Evolutionary conservation across 768 basidiomycete genomes (phyloP).

Genomic region (Amyloporia xantha): DNA sequence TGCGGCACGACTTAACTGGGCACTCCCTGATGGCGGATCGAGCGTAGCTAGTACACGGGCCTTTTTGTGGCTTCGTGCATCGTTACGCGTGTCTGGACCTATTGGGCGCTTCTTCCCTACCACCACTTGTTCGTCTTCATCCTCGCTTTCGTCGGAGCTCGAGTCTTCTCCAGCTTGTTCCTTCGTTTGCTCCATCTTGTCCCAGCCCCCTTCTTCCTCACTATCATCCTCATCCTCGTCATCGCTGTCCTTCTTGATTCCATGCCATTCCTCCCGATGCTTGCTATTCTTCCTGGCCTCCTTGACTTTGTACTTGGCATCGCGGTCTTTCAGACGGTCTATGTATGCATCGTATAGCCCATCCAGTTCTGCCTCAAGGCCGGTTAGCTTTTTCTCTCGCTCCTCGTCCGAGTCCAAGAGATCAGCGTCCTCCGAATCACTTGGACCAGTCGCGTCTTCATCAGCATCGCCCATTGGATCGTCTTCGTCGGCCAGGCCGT

Average conservation of each 20-base stretch:
- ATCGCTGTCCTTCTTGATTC: slow-evolving; percentile 45
- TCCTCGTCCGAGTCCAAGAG: slow-evolving; percentile 67
- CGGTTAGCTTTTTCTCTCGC: slow-evolving; percentile 47
- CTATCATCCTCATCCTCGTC: slow-evolving; percentile 38
- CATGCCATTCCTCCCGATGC: slow-evolving; percentile 76
- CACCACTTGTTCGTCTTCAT: slow-evolving; percentile 22
- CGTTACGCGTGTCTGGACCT: slow-evolving; percentile 10
- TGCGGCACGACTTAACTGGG: slow-evolving; percentile 46
- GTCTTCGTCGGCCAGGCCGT: slow-evolving; percentile 36
- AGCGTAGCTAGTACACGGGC: slow-evolving; percentile 45
- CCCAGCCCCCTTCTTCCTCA: slow-evolving; percentile 62
- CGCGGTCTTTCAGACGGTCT: slow-evolving; percentile 70
- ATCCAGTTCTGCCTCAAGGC: slow-evolving; percentile 83
- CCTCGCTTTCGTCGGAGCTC: slow-evolving; percentile 49
- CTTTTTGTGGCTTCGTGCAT: slow-evolving; percentile 38
- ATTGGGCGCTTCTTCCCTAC: slow-evolving; percentile 38
- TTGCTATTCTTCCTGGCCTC: slow-evolving; percentile 69
- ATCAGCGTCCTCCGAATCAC: slow-evolving; percentile 33
- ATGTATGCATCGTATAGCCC: slow-evolving; percentile 84
- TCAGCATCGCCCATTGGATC: slow-evolving; percentile 34
- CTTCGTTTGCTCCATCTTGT: slow-evolving; percentile 54
- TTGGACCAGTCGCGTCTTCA: slow-evolving; percentile 27
- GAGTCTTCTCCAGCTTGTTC: slow-evolving; percentile 34
- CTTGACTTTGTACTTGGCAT: slow-evolving; percentile 82
- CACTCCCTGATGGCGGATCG: slow-evolving; percentile 28